Evolutionary conservation across 768 basidiomycete genomes (phyloP).

Genomic region (Royoungia palumana): DNA sequence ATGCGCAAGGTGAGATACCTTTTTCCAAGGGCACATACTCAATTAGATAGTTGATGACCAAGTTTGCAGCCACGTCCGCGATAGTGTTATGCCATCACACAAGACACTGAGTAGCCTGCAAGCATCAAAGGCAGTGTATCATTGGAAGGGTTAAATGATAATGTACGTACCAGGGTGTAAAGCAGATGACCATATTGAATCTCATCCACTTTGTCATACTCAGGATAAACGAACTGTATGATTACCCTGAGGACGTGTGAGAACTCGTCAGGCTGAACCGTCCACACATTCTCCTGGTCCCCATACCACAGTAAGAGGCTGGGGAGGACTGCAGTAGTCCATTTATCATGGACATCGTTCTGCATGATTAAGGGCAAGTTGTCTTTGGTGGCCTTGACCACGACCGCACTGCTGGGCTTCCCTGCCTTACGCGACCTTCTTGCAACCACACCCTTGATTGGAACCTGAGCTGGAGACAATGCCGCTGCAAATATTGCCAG

Average conservation of each 20-base stretch:
- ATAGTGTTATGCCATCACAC: no score
- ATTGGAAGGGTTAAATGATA: no score
- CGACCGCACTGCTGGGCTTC: no score
- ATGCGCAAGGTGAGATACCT: no score
- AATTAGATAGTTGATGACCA: neutral
- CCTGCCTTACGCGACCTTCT: no score
- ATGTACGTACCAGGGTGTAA: no score
- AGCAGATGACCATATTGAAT: neutral
- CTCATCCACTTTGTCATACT: neutral
- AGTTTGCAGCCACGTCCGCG: no score
- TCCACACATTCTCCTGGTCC: neutral
- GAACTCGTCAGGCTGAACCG: neutral
- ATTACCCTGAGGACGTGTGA: neutral
- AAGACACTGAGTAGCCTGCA: no score
- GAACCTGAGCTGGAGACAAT: no score
- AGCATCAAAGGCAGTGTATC: no score
- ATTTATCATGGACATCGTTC: neutral
- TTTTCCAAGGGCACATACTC: neutral
- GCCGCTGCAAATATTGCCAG: no score
- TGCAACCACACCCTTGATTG: no score
- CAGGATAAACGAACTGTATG: neutral
- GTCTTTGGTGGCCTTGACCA: neutral
- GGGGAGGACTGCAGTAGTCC: neutral
- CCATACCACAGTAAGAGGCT: neutral
- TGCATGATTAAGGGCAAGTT: neutral